Conservation (phyloP, 2,329 filamentous ascomycete species). For the Fusarium compactum region DNA sequence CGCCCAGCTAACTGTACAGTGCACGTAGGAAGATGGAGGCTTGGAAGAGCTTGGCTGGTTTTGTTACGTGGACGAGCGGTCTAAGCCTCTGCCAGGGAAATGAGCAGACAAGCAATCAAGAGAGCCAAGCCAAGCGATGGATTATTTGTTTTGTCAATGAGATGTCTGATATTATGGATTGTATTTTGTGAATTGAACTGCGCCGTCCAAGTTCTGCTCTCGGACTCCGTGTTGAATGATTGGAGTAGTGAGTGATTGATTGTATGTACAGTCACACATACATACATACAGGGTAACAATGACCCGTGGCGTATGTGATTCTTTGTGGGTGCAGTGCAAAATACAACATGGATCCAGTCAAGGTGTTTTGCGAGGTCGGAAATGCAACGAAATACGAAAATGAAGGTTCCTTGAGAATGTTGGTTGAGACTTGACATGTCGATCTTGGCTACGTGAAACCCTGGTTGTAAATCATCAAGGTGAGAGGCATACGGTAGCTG, state of each 20-base stretch:
- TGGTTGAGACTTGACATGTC: conserved; percentile 15
- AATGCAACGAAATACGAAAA: conserved; percentile 22
- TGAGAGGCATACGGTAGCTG: background rate
- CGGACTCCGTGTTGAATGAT: conserved; percentile 5
- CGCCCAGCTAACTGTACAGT: background rate
- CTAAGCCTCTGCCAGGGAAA: conserved; percentile 33
- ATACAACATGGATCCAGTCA: background rate
- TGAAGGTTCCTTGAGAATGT: conserved; percentile 10
- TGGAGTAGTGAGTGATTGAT: background rate
- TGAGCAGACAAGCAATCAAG: conserved; percentile 10
- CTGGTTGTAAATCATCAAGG: conserved; percentile 22
- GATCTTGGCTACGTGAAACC: conserved; percentile 23
- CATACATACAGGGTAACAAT: background rate
- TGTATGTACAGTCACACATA: background rate
- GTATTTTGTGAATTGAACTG: background rate
- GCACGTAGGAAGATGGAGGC: background rate
- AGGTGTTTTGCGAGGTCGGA: background rate
- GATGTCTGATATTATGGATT: background rate
- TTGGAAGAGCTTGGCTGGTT: conserved; percentile 14
- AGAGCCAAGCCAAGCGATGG: background rate
- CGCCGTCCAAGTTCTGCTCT: background rate
- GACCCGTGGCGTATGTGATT: background rate
- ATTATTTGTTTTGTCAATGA: conserved; percentile 4
- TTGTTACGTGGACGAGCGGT: conserved; percentile 32
- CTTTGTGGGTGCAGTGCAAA: conserved; percentile 2